These are phyloP conservation scores for Lachnellula cervina DNA, from an alignment of 2,329 filamentous ascomycete species.

Conservation along the genomic window DNA sequence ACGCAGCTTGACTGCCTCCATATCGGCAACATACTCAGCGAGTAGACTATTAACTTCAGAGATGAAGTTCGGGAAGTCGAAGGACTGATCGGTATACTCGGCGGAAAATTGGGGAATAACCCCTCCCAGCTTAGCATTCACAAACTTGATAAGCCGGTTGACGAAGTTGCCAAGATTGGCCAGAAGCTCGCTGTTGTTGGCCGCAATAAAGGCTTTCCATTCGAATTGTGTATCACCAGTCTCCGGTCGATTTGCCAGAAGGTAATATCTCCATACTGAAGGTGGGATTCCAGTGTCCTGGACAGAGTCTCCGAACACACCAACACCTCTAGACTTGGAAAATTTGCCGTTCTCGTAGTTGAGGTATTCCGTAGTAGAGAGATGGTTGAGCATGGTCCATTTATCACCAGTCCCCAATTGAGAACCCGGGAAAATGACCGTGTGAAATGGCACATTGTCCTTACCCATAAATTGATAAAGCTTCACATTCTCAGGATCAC, in stretches of 20 bases:
- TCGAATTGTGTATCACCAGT: constrained; percentile 84
- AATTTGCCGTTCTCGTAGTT: constrained; percentile 91
- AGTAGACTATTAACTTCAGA: constrained; percentile 60
- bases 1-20: constrained; percentile 69
- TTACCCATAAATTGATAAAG: constrained; percentile 96
- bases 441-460: constrained; percentile 77
- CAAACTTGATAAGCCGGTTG: constrained; percentile 69
- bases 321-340: constrained; percentile 82
- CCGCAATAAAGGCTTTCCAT: constrained; percentile 76
- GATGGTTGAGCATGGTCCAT: constrained; percentile 85
- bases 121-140: constrained; percentile 66
- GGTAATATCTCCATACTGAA: constrained; percentile 91
- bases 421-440: constrained; percentile 84
- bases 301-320: constrained; percentile 87
- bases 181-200: constrained; percentile 86
- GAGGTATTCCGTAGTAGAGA: constrained; percentile 85
- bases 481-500: constrained; percentile 78
- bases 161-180: constrained; percentile 69
- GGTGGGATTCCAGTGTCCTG: constrained; percentile 78
- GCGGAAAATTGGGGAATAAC: constrained; percentile 58
- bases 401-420: constrained; percentile 78
- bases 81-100: constrained; percentile 50
- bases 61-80: constrained; percentile 41
- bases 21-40: constrained; percentile 60
- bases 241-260: constrained; percentile 80